phyloP scores from a whole-genome alignment of 129 eudicot species.

The Pittosporum tobira region DNA sequence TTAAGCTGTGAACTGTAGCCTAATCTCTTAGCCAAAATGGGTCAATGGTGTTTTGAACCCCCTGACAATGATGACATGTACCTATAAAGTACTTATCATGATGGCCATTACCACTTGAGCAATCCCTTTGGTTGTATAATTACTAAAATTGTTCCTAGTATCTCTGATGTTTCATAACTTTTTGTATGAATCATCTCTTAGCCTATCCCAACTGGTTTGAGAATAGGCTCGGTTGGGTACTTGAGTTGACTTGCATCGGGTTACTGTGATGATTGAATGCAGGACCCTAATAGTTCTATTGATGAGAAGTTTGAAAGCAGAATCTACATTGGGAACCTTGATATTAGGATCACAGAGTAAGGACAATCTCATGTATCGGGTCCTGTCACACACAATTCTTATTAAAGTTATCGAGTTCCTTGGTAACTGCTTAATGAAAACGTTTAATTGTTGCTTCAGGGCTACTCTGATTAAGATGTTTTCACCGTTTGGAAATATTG shows the following conservation, averaged over 20 bases:
- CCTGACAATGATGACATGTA: too few species aligned
- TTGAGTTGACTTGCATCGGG: too few species aligned
- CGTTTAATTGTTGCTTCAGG: slow-evolving; percentile 24
- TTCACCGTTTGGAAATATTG: slow-evolving; percentile 68
- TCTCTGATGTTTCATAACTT: neutral
- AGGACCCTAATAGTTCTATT: slow-evolving; percentile 25
- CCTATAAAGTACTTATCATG: too few species aligned
- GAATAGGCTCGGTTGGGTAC: too few species aligned
- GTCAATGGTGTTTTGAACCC: too few species aligned
- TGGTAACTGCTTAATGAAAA: neutral
- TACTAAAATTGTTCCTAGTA: too few species aligned
- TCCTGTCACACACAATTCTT: neutral
- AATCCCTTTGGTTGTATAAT: too few species aligned
- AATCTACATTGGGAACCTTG: slow-evolving; percentile 65
- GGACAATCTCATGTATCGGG: slow-evolving; percentile 4
- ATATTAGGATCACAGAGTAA: slow-evolving; percentile 68
- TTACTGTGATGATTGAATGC: neutral
- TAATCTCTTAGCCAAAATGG: too few species aligned
- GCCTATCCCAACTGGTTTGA: too few species aligned
- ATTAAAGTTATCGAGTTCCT: neutral
- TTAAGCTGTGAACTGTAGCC: too few species aligned
- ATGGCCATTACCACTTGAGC: too few species aligned
- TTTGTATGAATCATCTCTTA: neutral
- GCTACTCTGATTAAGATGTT: slow-evolving; percentile 74
- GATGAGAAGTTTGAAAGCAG: slow-evolving; percentile 53